A percentile compares a stretch with the other conserved stretches of the same genome.
Evolutionary conservation across 2,329 filamentous ascomycete genomes (phyloP).

Genomic region (Epichloe sibirici): DNA sequence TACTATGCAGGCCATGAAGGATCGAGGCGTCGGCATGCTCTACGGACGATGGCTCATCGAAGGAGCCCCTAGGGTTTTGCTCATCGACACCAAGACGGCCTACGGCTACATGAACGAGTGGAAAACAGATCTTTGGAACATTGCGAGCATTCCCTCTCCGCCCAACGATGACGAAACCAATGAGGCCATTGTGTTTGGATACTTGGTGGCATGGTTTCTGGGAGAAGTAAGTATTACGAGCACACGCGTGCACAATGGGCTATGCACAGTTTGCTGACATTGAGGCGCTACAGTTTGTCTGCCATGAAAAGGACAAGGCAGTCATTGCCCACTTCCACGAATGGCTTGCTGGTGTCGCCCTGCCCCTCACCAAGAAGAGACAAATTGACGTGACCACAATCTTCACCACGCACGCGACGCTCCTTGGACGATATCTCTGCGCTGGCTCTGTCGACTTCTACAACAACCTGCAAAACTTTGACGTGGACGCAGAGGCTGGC

Average conservation of each 20-base stretch:
- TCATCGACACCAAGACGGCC: slow-evolving; percentile 90
- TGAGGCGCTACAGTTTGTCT: slow-evolving; percentile 57
- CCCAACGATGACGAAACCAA: slow-evolving; percentile 90
- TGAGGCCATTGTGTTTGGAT: slow-evolving; percentile 94
- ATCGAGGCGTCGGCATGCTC: slow-evolving; percentile 76
- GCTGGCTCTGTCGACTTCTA: slow-evolving; percentile 98
- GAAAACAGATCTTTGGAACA: slow-evolving; percentile 93
- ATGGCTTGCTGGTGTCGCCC: slow-evolving; percentile 88
- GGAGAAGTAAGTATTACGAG: slow-evolving; percentile 59
- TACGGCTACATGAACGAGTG: slow-evolving; percentile 90
- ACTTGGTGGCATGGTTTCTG: slow-evolving; percentile 93
- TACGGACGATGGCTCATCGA: slow-evolving; percentile 98
- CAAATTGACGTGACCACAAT: slow-evolving; percentile 96
- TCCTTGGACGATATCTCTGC: slow-evolving; percentile 90
- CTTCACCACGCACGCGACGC: slow-evolving; percentile 94
- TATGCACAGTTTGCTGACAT: neutral
- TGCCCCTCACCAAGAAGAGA: slow-evolving; percentile 85
- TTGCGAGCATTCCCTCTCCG: slow-evolving; percentile 85
- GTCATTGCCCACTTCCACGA: slow-evolving; percentile 99
- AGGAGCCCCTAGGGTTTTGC: slow-evolving; percentile 80
- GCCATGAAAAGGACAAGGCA: slow-evolving; percentile 80
- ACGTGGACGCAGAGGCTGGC: slow-evolving; percentile 90
- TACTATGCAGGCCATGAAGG: slow-evolving; percentile 86
- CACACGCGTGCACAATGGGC: too few species aligned
- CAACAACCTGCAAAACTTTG: slow-evolving; percentile 95